These are phyloP conservation scores for Dothidotthia symphoricarpi DNA, from an alignment of 2,329 filamentous ascomycete genomes.

Conservation along the genomic window DNA sequence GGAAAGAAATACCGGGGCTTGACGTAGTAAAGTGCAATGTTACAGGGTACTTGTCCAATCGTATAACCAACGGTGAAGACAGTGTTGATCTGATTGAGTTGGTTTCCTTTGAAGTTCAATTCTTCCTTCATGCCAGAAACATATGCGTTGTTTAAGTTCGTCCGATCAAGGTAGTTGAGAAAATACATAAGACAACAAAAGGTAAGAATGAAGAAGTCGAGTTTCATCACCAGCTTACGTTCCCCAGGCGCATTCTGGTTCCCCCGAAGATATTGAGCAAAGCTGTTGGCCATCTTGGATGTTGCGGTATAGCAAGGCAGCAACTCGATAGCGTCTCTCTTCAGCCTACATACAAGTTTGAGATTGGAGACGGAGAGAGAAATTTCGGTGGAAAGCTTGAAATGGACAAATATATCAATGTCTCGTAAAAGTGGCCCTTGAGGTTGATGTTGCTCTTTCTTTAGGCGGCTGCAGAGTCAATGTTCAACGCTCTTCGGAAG, in stretches of 20 bases:
- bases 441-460: too few relatives aligned
- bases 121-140: constrained; percentile 47
- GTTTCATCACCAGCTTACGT: constrained; percentile 54
- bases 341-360: too few relatives aligned
- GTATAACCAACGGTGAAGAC: constrained; percentile 44
- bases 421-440: too few relatives aligned
- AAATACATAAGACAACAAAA: constrained; percentile 58
- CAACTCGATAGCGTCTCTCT: too few relatives aligned
- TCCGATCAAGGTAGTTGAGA: constrained; percentile 38
- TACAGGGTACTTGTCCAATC: constrained; percentile 53
- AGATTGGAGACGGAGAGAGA: not conserved
- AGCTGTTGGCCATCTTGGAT: constrained; percentile 26
- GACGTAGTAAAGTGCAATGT: constrained; percentile 59
- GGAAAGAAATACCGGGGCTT: constrained; percentile 65
- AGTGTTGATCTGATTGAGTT: constrained; percentile 49
- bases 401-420: too few relatives aligned
- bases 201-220: constrained; percentile 64
- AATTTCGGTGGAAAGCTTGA: too few relatives aligned
- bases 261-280: constrained; percentile 37
- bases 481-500: too few relatives aligned
- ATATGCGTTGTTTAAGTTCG: constrained; percentile 46
- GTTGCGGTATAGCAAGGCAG: too few relatives aligned
- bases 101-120: constrained; percentile 40
- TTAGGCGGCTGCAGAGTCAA: too few relatives aligned
- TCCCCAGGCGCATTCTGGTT: constrained; percentile 41